Evolutionary conservation across 2,329 filamentous ascomycete species (phyloP).

Genomic region (Clonostachys solani): DNA sequence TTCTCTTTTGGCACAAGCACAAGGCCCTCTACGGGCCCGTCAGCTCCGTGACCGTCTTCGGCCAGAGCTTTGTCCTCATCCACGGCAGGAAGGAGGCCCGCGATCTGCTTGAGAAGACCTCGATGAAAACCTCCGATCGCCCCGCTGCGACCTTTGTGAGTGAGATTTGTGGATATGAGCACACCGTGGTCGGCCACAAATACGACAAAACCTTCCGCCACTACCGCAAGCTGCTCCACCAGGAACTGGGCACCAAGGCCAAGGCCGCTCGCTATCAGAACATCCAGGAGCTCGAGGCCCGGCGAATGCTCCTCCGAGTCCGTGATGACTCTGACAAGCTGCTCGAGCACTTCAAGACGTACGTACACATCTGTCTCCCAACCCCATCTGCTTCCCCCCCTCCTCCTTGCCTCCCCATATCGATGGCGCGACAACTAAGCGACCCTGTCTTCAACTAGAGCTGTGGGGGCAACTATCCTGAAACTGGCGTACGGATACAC

Average conservation of each 20-base stretch:
- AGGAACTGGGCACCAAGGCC: constrained; percentile 16
- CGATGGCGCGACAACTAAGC: not conserved
- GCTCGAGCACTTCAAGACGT: constrained; percentile 17
- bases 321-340: constrained; percentile 11
- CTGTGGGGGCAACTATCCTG: constrained; percentile 9
- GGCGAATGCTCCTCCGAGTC: constrained; percentile 12
- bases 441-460: constrained; percentile 5
- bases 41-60: constrained; percentile 13
- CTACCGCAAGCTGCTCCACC: constrained; percentile 18
- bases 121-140: constrained; percentile 10
- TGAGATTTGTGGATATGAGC: constrained; percentile 14
- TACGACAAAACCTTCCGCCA: constrained; percentile 11
- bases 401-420: not conserved
- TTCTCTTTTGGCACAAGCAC: constrained; percentile 24
- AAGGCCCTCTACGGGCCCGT: constrained; percentile 23
- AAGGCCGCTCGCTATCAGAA: constrained; percentile 6
- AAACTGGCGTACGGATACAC: constrained; percentile 12
- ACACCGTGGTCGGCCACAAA: constrained; percentile 5
- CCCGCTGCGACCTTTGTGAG: constrained; percentile 6
- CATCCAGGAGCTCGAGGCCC: constrained; percentile 17
- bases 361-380: not conserved
- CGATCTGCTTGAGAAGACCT: constrained; percentile 24
- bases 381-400: not conserved
- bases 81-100: constrained; percentile 26
- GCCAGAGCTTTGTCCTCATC: constrained; percentile 31